These are phyloP conservation scores for Dactylellina parvicollis DNA, from an alignment of 2,329 filamentous ascomycete species.

Conservation along the genomic window DNA sequence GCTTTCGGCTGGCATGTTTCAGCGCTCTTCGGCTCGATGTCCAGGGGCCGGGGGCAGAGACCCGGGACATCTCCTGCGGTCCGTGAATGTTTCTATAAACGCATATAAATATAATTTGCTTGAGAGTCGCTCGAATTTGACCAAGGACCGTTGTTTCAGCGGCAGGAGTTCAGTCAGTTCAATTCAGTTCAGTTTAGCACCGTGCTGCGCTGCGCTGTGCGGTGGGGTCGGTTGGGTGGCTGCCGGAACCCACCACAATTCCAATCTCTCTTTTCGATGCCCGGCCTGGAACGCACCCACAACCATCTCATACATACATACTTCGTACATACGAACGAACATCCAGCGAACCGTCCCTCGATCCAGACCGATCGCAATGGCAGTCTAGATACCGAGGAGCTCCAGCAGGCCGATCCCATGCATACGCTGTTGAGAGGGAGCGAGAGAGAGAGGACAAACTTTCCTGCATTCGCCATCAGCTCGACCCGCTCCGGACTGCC, in stretches of 20 bases:
- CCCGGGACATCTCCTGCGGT: too few relatives aligned
- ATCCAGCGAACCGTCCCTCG: neutral
- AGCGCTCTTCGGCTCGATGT: slow-evolving; percentile 26
- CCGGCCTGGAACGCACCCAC: slow-evolving; percentile 2
- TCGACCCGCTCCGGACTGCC: slow-evolving; percentile 25
- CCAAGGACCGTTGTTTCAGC: neutral
- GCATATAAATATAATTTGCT: too few relatives aligned
- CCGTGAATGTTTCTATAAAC: too few relatives aligned
- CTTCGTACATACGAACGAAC: neutral
- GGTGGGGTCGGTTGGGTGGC: neutral
- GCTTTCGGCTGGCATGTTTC: slow-evolving; percentile 14
- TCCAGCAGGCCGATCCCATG: slow-evolving; percentile 39
- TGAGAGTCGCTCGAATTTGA: neutral
- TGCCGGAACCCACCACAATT: slow-evolving; percentile 4
- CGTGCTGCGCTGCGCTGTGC: too few relatives aligned
- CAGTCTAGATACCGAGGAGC: slow-evolving; percentile 16
- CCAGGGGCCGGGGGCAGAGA: slow-evolving; percentile 11
- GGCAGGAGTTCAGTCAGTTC: too few relatives aligned
- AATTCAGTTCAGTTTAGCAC: too few relatives aligned
- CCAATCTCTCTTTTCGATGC: neutral
- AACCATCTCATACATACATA: neutral
- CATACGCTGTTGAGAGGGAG: slow-evolving; percentile 1
- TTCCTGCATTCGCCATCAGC: slow-evolving; percentile 34
- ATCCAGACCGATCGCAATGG: slow-evolving; percentile 1
- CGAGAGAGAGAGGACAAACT: slow-evolving; percentile 24